A percentile compares a stretch with the other conserved stretches of the same genome.
phyloP scores from a whole-genome alignment of 148 eudicot genomes.

The Chenopodium formosanum region DNA sequence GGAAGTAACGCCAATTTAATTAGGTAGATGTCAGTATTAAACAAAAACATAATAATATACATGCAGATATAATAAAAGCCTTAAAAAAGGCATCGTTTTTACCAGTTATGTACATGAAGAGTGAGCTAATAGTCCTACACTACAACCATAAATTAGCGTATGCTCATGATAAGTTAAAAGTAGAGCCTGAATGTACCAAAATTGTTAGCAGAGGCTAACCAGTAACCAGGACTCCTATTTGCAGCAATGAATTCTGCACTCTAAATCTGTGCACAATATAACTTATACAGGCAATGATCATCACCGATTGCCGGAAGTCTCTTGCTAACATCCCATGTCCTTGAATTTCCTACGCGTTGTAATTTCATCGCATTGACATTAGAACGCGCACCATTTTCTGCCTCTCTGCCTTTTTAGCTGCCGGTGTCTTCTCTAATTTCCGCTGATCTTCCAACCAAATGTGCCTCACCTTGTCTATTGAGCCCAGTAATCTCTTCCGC shows the following conservation, averaged over 20 bases:
- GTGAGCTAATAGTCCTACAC: slow-evolving; percentile 7
- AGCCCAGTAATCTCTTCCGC: slow-evolving; percentile 41
- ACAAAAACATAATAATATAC: background rate
- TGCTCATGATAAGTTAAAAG: background rate
- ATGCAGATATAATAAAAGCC: background rate
- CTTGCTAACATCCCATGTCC: background rate
- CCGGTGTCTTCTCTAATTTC: slow-evolving; percentile 56
- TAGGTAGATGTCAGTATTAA: background rate
- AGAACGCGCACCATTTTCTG: slow-evolving; percentile 54
- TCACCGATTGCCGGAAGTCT: background rate
- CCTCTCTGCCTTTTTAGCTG: slow-evolving; percentile 67
- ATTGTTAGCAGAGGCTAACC: slow-evolving; percentile 25
- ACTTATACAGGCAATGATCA: background rate
- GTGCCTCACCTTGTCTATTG: slow-evolving; percentile 70
- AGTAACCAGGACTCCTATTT: background rate
- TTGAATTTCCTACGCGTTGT: too few relatives aligned
- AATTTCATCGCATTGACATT: slow-evolving; percentile 66
- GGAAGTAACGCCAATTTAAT: too few relatives aligned
- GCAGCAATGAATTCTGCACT: background rate
- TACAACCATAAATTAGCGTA: background rate
- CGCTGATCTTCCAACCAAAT: slow-evolving; percentile 58
- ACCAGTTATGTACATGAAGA: background rate
- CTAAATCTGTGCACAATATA: background rate
- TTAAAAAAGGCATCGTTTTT: background rate
- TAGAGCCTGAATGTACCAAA: background rate